phyloP scores from a whole-genome alignment of 2,329 filamentous ascomycete species.

The Cercospora sp. region DNA sequence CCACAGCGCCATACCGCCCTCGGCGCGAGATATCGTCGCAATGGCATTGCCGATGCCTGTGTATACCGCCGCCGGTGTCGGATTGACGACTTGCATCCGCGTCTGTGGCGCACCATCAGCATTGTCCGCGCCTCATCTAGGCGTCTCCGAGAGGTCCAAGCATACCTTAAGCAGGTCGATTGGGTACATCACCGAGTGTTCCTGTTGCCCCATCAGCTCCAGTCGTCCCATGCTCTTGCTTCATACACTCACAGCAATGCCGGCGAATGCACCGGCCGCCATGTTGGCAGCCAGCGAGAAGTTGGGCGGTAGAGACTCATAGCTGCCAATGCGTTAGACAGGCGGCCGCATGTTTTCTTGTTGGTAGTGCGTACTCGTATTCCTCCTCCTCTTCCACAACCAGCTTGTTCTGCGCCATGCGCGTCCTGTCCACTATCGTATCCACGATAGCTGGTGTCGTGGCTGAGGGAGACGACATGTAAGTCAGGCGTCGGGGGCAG shows the following conservation, averaged over 20 bases:
- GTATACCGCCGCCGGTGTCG: constrained; percentile 77
- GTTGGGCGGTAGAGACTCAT: constrained; percentile 91
- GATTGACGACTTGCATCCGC: constrained; percentile 94
- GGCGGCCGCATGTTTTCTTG: constrained; percentile 1
- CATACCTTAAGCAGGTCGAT: constrained; percentile 95
- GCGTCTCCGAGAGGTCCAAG: constrained; percentile 17
- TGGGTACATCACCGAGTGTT: constrained; percentile 99
- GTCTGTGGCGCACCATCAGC: constrained; percentile 60
- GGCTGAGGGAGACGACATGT: constrained; percentile 23
- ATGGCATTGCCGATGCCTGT: constrained; percentile 89
- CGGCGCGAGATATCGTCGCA: constrained; percentile 84
- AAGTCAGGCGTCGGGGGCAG: neutral
- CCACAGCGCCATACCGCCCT: constrained; percentile 91
- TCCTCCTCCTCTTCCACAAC: constrained; percentile 39
- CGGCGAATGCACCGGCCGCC: constrained; percentile 92
- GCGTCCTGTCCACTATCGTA: constrained; percentile 21
- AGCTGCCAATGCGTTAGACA: constrained; percentile 53
- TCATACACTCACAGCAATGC: constrained; percentile 72
- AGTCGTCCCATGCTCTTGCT: neutral
- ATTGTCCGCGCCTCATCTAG: neutral
- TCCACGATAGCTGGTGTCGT: constrained; percentile 25
- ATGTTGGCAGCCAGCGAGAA: constrained; percentile 95
- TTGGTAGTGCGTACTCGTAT: constrained; percentile 39
- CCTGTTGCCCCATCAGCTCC: constrained; percentile 55
- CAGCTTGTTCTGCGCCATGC: constrained; percentile 37